These are phyloP conservation scores for Podila verticillata DNA, from an alignment of 192 early-diverging fungal genomes.

Conservation along the genomic window DNA sequence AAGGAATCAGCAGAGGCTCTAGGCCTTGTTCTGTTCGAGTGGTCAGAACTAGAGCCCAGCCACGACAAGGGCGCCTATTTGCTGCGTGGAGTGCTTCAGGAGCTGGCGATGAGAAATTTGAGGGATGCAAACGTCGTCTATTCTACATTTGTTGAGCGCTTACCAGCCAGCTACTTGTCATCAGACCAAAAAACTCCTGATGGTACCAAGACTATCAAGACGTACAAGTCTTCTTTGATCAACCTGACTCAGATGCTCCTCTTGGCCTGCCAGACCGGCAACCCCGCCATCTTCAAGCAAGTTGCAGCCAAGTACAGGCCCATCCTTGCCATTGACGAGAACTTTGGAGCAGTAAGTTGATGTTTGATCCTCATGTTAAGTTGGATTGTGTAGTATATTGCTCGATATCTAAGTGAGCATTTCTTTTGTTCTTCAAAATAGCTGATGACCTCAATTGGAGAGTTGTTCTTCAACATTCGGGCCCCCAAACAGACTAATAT, in stretches of 20 bases:
- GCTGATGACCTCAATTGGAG: constrained; percentile 58
- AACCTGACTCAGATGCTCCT: constrained; percentile 56
- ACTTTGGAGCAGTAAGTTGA: constrained; percentile 37
- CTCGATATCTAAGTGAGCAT: not conserved
- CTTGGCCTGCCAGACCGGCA: constrained; percentile 40
- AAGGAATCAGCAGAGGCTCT: constrained; percentile 78
- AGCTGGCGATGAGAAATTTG: constrained; percentile 53
- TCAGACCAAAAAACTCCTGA: constrained; percentile 26
- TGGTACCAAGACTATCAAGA: constrained; percentile 49
- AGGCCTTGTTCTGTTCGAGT: constrained; percentile 82
- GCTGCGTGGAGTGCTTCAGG: constrained; percentile 84
- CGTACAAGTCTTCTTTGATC: constrained; percentile 59
- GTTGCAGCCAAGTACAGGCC: constrained; percentile 34
- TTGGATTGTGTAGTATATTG: not conserved
- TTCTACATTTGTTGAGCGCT: constrained; percentile 32
- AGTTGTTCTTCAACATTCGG: constrained; percentile 58
- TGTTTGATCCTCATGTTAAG: constrained; percentile 7
- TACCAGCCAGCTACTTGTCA: constrained; percentile 20
- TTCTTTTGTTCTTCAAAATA: constrained; percentile 13
- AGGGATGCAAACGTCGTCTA: constrained; percentile 31
- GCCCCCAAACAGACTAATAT: constrained; percentile 60
- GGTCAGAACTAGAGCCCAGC: constrained; percentile 68
- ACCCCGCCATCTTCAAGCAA: constrained; percentile 38
- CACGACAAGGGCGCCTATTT: constrained; percentile 80
- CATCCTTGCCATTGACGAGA: constrained; percentile 44